phyloP scores from a whole-genome alignment of 2,329 filamentous ascomycete species.

The Davidsoniella neocaledoniae region DNA sequence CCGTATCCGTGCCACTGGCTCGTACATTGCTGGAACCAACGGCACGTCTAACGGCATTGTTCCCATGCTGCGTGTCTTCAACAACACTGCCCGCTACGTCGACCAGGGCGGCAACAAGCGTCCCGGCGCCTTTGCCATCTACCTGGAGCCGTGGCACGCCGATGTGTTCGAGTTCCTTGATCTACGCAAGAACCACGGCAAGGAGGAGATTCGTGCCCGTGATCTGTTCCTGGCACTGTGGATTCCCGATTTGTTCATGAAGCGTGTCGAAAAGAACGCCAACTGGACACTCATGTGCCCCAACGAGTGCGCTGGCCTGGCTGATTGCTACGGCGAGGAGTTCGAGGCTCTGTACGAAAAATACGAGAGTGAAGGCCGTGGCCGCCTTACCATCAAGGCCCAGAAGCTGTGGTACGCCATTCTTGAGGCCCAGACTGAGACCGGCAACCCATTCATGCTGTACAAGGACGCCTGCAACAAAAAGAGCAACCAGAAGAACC shows the following conservation, averaged over 20 bases:
- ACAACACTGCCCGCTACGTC: constrained; percentile 97
- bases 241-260: constrained; percentile 99
- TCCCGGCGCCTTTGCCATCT: constrained; percentile 94
- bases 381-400: constrained; percentile 81
- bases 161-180: constrained; percentile 97
- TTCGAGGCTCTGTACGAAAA: constrained; percentile 88
- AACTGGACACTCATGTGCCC: constrained; percentile 98
- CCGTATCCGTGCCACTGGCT: constrained; percentile 90
- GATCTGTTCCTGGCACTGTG: constrained; percentile 96
- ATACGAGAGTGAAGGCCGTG: constrained; percentile 77
- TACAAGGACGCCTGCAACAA: constrained; percentile 98
- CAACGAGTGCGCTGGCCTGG: constrained; percentile 85
- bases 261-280: constrained; percentile 90
- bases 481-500: constrained; percentile 99
- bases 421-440: constrained; percentile 95
- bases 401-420: constrained; percentile 99
- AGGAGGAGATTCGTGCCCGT: constrained; percentile 92
- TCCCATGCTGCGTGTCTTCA: constrained; percentile 96
- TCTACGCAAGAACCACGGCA: constrained; percentile 96
- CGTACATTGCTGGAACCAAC: constrained; percentile 96
- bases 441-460: constrained; percentile 97
- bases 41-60: constrained; percentile 95
- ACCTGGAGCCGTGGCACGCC: constrained; percentile 96
- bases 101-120: constrained; percentile 99
- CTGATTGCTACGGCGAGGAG: constrained; percentile 93